Percentiles rank a stretch among this genome's conserved stretches.
Conservation (phyloP, 2,329 filamentous ascomycete genomes). For the Pseudogymnoascus sp. region DNA sequence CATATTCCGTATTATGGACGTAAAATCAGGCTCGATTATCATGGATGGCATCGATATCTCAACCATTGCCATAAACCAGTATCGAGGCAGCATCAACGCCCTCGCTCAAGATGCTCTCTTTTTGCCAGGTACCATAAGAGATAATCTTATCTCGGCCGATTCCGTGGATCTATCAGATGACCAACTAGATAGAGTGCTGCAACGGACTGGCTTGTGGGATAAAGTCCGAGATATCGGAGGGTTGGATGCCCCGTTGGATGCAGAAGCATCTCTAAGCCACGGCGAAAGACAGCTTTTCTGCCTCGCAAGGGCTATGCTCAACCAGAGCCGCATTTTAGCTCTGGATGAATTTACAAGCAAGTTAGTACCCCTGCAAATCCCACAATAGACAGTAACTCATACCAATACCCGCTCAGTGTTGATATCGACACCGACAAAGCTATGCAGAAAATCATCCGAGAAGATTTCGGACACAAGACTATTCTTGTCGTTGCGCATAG, state of each 20-base stretch:
- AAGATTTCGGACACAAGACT: constrained; percentile 44
- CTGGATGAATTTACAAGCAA: constrained; percentile 11
- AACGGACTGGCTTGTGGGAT: constrained; percentile 13
- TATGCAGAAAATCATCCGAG: constrained; percentile 45
- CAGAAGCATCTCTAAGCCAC: constrained; percentile 29
- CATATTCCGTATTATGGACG: constrained; percentile 41
- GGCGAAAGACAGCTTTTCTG: constrained; percentile 59
- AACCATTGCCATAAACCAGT: constrained; percentile 29
- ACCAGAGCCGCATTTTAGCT: constrained; percentile 17
- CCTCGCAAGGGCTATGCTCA: constrained; percentile 49
- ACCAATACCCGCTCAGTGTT: constrained; percentile 32
- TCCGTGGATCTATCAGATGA: neutral
- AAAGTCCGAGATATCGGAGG: constrained; percentile 17
- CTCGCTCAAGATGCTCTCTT: constrained; percentile 37
- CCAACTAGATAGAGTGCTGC: neutral
- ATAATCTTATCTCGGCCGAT: constrained; percentile 12
- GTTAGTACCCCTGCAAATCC: neutral
- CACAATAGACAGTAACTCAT: neutral
- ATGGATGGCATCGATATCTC: constrained; percentile 36
- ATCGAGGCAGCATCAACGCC: constrained; percentile 33
- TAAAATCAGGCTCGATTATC: constrained; percentile 29
- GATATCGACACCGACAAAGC: constrained; percentile 47
- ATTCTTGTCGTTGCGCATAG: constrained; percentile 34
- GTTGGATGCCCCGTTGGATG: constrained; percentile 31
- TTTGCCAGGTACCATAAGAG: constrained; percentile 29